Conservation (phyloP, 2,329 filamentous ascomycete species). For the Aspergillus terreus region DNA sequence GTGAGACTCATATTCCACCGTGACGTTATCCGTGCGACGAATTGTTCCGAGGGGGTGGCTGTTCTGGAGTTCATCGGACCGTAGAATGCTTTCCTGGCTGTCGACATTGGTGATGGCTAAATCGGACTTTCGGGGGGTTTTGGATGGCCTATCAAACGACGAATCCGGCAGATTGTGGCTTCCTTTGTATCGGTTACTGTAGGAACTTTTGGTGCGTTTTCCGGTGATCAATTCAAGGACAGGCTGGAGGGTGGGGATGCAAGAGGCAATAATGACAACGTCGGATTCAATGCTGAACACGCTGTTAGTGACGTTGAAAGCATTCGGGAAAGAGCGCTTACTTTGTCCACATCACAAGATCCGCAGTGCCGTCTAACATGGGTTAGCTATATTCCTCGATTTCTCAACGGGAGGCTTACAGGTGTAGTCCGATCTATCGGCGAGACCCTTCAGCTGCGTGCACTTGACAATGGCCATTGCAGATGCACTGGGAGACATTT, state of each 20-base stretch:
- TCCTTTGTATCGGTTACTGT: slow-evolving; percentile 14
- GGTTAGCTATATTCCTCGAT: neutral
- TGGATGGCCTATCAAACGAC: slow-evolving; percentile 2
- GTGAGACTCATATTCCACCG: slow-evolving; percentile 17
- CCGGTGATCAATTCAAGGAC: slow-evolving; percentile 26
- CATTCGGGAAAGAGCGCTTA: slow-evolving; percentile 13
- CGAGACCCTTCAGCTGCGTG: slow-evolving; percentile 24
- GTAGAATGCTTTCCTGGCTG: slow-evolving; percentile 20
- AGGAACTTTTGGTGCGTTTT: slow-evolving; percentile 14
- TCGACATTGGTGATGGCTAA: slow-evolving; percentile 7
- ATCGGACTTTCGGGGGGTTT: slow-evolving; percentile 2
- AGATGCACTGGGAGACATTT: slow-evolving; percentile 28
- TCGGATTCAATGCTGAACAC: slow-evolving; percentile 28
- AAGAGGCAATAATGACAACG: slow-evolving; percentile 32
- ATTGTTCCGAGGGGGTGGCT: slow-evolving; percentile 12
- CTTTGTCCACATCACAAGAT: slow-evolving; percentile 48
- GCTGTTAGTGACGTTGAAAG: no score
- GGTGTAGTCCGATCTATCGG: slow-evolving; percentile 25
- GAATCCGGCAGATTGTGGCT: neutral
- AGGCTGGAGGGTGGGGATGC: slow-evolving; percentile 33
- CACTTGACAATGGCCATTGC: slow-evolving; percentile 33
- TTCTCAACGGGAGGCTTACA: slow-evolving; percentile 13
- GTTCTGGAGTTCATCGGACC: neutral
- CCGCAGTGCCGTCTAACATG: slow-evolving; percentile 32
- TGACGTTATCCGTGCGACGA: slow-evolving; percentile 18